phyloP scores from a whole-genome alignment of 2,329 filamentous ascomycete species.

The Fusarium sp. region DNA sequence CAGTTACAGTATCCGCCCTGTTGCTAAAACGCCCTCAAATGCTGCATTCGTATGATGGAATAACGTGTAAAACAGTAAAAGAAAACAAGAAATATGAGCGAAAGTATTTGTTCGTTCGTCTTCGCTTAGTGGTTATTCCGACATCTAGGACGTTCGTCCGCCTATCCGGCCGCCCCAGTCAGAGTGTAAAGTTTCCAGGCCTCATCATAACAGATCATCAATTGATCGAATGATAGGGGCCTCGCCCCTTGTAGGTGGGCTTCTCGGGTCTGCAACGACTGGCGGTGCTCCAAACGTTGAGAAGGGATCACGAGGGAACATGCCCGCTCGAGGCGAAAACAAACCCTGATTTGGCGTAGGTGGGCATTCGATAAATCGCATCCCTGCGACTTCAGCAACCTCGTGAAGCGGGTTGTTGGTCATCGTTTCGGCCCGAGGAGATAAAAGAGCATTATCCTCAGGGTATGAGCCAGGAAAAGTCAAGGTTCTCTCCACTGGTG shows the following conservation, averaged over 20 bases:
- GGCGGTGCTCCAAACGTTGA: slow-evolving; percentile 62
- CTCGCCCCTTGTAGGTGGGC: slow-evolving; percentile 78
- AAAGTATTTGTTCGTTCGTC: slow-evolving; percentile 10
- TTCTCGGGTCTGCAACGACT: slow-evolving; percentile 73
- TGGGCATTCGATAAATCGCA: slow-evolving; percentile 64
- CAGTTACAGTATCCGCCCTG: slow-evolving; percentile 18
- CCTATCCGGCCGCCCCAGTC: too few species aligned
- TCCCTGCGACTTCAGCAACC: slow-evolving; percentile 55
- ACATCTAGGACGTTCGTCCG: slow-evolving; percentile 5
- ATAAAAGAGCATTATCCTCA: slow-evolving; percentile 70
- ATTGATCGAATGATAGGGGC: slow-evolving; percentile 82
- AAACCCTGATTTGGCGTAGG: slow-evolving; percentile 63
- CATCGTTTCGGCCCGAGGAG: slow-evolving; percentile 78
- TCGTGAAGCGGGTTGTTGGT: slow-evolving; percentile 73
- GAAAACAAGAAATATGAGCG: slow-evolving; percentile 16
- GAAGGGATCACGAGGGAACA: slow-evolving; percentile 66
- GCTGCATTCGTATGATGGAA: slow-evolving; percentile 34
- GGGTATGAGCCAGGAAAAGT: slow-evolving; percentile 50
- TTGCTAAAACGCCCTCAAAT: slow-evolving; percentile 40
- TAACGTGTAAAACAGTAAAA: slow-evolving; percentile 15
- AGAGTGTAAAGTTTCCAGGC: neutral
- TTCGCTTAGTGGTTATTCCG: neutral
- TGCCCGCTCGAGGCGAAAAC: slow-evolving; percentile 64
- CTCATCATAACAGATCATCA: slow-evolving; percentile 74
- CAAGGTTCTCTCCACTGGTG: slow-evolving; percentile 51